A percentile compares a stretch with the other conserved stretches of the same genome.
Conservation (phyloP, 441 rosid genomes). For the Gossypium schwendimanii region DNA sequence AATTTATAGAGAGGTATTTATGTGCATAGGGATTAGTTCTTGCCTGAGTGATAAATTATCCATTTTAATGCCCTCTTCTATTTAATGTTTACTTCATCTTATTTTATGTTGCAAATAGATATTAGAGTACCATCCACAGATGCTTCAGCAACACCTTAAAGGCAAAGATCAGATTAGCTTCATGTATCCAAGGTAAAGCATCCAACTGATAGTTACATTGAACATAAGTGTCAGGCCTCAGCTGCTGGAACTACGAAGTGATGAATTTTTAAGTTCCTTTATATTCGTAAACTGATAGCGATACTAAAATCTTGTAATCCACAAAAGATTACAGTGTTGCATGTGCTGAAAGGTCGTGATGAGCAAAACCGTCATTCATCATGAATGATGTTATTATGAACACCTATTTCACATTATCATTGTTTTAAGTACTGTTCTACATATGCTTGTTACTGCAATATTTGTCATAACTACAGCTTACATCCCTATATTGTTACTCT, state of each 20-base stretch:
- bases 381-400: background rate
- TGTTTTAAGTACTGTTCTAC: background rate
- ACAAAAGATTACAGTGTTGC: background rate
- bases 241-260: constrained; percentile 2
- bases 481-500: background rate
- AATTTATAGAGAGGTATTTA: constrained; percentile 81
- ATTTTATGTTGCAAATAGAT: constrained; percentile 46
- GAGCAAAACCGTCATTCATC: background rate
- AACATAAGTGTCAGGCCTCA: background rate
- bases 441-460: background rate
- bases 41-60: background rate
- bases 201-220: background rate
- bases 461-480: background rate
- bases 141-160: constrained; percentile 81
- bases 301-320: background rate
- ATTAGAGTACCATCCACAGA: constrained; percentile 97
- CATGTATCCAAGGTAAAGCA: constrained; percentile 82
- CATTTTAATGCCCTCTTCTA: background rate
- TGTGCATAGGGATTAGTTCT: background rate
- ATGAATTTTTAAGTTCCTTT: background rate
- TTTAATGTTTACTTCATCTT: constrained; percentile 5
- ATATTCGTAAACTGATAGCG: background rate
- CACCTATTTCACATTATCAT: background rate
- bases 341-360: background rate
- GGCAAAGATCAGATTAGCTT: constrained; percentile 85